These are phyloP conservation scores for Xerocomellus amylosporus DNA, from an alignment of 768 basidiomycete species.

Conservation along the genomic window DNA sequence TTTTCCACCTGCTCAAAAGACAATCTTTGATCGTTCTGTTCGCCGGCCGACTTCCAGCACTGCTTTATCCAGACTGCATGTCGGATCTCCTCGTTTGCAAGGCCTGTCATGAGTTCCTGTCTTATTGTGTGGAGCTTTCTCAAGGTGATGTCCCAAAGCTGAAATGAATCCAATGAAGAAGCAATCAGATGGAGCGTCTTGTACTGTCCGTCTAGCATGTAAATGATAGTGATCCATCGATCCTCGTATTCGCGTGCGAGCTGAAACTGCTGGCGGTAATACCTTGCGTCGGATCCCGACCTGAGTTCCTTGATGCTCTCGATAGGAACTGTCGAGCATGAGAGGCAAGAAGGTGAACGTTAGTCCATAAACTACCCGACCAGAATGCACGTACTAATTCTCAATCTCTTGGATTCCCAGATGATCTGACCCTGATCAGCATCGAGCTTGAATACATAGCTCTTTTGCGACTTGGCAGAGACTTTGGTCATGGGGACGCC, in stretches of 20 bases:
- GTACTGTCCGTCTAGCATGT: conserved; percentile 71
- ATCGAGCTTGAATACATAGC: conserved; percentile 66
- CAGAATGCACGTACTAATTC: conserved; percentile 50
- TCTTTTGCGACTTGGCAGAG: conserved; percentile 72
- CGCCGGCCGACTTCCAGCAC: conserved; percentile 76
- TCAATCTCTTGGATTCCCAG: conserved; percentile 70
- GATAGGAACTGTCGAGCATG: conserved; percentile 60
- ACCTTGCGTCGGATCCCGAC: conserved; percentile 62
- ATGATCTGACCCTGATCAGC: conserved; percentile 78
- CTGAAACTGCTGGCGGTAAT: conserved; percentile 70
- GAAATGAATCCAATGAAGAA: conserved; percentile 56
- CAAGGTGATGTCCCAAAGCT: conserved; percentile 64
- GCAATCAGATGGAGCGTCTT: conserved; percentile 88
- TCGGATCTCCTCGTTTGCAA: conserved; percentile 59
- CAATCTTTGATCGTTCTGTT: conserved; percentile 57
- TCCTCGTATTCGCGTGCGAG: conserved; percentile 58
- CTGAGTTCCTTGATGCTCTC: conserved; percentile 88
- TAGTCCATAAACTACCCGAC: background rate
- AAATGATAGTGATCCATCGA: conserved; percentile 84
- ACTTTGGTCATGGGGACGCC: conserved; percentile 83
- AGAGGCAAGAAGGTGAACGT: background rate
- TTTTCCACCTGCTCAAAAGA: conserved; percentile 70
- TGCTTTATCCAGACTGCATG: conserved; percentile 76
- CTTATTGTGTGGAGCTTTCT: conserved; percentile 62
- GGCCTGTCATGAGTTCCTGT: conserved; percentile 66